Evolutionary conservation across 805 yeast species (phyloP), one percentile per base, ranked within the genome.

Genomic region (Barnettozyma wickerhamii): DNA sequence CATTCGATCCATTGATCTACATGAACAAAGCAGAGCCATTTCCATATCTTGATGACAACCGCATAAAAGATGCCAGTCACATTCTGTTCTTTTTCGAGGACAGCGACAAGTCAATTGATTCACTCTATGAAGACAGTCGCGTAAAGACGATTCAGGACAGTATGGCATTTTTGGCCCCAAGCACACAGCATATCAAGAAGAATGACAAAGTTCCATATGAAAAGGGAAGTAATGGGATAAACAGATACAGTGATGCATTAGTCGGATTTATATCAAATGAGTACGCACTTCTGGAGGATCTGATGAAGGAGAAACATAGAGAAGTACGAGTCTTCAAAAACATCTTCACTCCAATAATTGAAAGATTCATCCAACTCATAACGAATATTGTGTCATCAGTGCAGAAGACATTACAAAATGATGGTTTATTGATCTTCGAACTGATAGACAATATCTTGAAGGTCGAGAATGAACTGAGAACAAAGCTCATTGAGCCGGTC

Each of bases 211-310:
- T 64, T 10, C 83, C 77, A 1, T 84, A 75, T 59, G 80, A 75
- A 55, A 76, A 69, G 56, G 86, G 80, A 4, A 71, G 74, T 37
- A 78, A 72, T 58, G 84, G 87, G 7, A 70, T 84, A 26, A 64
- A 63, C 9, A 59, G 60, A 33, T 81, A 77, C 55, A 69, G 77
- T 9, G 74, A 71, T 32, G 81, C 79, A 3, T 53, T 80, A 6
- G 54, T 71, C 18, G 69, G 70, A 6, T 64, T 71, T 37, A 64
- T 79, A 15, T 64, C 69, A n/a, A 70, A 70, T 38, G 84, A 79
- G 51, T 55, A 62, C 39, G 68, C 72, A 4, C 59, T 80, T 41
- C 48, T 74, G 32, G 60, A 66, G 32, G 75, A 70, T 41, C 52
- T 75, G 4, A 68, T 62, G 41, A 57, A 65, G 13, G 64, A 64